Conservation (phyloP, 768 basidiomycete genomes). For the Gloeophyllum trabeum region DNA sequence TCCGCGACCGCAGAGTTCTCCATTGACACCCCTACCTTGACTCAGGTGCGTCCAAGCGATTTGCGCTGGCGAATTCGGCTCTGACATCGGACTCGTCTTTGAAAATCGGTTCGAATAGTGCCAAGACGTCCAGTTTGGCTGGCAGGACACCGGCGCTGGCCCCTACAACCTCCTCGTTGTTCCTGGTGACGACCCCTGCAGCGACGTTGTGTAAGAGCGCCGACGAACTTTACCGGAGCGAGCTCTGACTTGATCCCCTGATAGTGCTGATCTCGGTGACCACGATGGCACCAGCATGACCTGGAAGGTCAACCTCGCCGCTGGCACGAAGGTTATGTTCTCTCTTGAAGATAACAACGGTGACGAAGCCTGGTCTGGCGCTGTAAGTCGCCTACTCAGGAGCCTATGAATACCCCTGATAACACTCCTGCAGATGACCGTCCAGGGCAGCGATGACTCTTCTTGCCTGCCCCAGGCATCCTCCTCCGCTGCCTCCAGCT, state of each 20-base stretch:
- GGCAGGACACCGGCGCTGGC: constrained; percentile 26
- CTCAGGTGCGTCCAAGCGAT: constrained; percentile 30
- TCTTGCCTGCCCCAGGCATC: constrained; percentile 22
- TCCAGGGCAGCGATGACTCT: constrained; percentile 22
- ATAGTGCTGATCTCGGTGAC: constrained; percentile 47
- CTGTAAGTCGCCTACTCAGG: constrained; percentile 26
- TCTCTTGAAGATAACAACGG: constrained; percentile 40
- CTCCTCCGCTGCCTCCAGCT: constrained; percentile 5
- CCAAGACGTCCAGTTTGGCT: constrained; percentile 33
- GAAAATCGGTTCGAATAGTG: constrained; percentile 31
- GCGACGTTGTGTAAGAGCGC: constrained; percentile 40
- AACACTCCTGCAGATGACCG: constrained; percentile 18
- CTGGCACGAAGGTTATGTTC: constrained; percentile 36
- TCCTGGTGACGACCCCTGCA: constrained; percentile 41
- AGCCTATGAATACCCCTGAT: not conserved
- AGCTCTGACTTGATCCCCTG: constrained; percentile 1
- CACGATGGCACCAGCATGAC: constrained; percentile 28
- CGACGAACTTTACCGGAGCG: not conserved
- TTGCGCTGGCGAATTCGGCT: not conserved
- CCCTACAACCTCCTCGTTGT: constrained; percentile 57
- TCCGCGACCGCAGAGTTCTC: constrained; percentile 42
- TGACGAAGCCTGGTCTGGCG: constrained; percentile 57
- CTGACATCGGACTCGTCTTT: not conserved
- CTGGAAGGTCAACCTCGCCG: constrained; percentile 34
- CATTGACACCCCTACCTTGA: constrained; percentile 37